A percentile compares a stretch with the other conserved stretches of the same genome.
phyloP scores from a whole-genome alignment of 805 yeast species.

The Hanseniaspora lachancei region DNA sequence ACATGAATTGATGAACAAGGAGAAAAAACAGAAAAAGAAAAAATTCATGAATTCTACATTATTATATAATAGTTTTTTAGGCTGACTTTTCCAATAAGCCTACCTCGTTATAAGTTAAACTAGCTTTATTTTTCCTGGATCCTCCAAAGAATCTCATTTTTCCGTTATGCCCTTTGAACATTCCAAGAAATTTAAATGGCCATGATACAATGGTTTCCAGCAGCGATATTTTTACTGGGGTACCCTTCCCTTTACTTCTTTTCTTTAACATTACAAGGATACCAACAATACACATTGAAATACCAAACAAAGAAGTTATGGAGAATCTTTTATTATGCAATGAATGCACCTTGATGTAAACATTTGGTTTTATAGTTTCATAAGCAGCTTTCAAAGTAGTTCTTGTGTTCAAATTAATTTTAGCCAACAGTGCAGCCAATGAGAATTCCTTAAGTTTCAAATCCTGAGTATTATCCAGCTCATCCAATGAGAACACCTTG shows the following conservation, averaged over 20 bases:
- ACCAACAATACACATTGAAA: not conserved
- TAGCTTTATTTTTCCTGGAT: not conserved
- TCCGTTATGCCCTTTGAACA: not conserved
- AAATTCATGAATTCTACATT: not conserved
- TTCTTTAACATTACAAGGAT: not conserved
- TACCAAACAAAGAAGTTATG: not conserved
- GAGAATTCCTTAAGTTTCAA: not conserved
- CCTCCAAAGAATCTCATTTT: not conserved
- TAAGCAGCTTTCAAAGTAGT: not conserved
- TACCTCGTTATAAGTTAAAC: slow-evolving; percentile 1
- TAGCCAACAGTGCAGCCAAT: not conserved
- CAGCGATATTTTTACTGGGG: not conserved
- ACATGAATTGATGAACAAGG: not conserved
- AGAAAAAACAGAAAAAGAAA: not conserved
- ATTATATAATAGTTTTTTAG: not conserved
- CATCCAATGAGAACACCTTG: not conserved
- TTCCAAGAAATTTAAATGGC: not conserved
- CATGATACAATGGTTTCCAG: not conserved
- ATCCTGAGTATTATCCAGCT: not conserved
- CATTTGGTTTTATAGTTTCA: not conserved
- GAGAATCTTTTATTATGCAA: not conserved
- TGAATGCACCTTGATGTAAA: not conserved
- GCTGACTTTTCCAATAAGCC: not conserved
- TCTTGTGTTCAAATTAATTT: not conserved
- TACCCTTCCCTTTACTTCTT: not conserved